Evolutionary conservation across 495 filamentous ascomycete genomes (phyloP), one percentile per base, ranked within the genome.

Genomic region (Neurospora tetraspora): DNA sequence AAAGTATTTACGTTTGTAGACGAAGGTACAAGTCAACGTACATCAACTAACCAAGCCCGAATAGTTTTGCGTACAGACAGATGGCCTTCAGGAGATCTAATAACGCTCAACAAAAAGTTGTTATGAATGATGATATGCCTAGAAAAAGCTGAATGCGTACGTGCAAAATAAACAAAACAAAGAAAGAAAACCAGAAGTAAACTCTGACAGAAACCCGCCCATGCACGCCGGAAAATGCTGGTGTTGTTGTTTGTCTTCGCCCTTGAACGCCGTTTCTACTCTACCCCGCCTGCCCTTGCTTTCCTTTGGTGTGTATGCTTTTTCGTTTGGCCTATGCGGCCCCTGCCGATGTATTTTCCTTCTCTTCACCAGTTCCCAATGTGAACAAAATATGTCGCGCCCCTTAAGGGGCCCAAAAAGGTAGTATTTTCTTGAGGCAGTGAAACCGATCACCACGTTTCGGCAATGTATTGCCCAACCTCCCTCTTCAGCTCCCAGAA

Each of bases 401-500:
- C 11, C 23, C 7, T 61, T 0, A 14, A 65, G 12, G 16, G 4
- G 5, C 23, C 27, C 27, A 34, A 4, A 5, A 59, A 18, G 23
- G 27, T 18, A 5, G 12, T 7, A 7, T 27, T 20, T 23, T 27
- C 47, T 10, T 14, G 12, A 10, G 10, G 5, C 9, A 23, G 20
- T 65, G 53, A 23, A 68, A 42, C 10, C 16, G 10, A 74, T 81
- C 76, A 88, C 87, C 87, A 88, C 14, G 87, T 93, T 84, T 94
- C 93, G 70, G 93, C 91, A 82, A 95, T 94, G 78, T 94, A 97
- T 82, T 95, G 92, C 2, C 92, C 92, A 11, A 86, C 92, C 70
- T 93, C 91, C 83, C 90, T 93, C 87, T 96, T 96, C 71, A 92
- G 83, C 18, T 85, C 82, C 93, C 93, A 95, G 78, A 94, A 97